A percentile compares a stretch with the other conserved stretches of the same genome.
phyloP scores from a whole-genome alignment of 2,329 filamentous ascomycete genomes.

The Colletotrichum sp. region DNA sequence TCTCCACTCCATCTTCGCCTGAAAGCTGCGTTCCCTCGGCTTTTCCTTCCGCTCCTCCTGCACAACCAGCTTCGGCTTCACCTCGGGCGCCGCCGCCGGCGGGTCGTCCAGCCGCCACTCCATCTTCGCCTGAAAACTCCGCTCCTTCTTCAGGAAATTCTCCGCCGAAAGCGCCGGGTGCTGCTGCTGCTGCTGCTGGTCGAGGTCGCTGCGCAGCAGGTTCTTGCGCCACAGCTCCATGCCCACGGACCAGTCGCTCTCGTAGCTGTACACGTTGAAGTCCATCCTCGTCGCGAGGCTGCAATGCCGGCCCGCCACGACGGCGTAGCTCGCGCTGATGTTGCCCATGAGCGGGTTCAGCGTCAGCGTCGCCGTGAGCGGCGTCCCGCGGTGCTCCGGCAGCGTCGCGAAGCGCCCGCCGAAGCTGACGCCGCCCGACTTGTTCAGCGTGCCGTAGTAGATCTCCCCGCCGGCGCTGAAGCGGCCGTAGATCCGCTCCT shows the following conservation, averaged over 20 bases:
- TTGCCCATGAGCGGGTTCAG: constrained; percentile 95
- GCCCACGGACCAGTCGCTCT: constrained; percentile 90
- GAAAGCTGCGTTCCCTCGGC: constrained; percentile 50
- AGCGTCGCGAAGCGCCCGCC: constrained; percentile 90
- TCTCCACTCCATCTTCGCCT: constrained; percentile 58
- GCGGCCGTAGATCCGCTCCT: constrained; percentile 74
- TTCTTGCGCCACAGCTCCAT: constrained; percentile 88
- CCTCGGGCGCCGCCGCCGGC: neutral
- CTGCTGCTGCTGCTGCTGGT: neutral
- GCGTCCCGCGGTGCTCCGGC: constrained; percentile 80
- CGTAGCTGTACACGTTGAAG: constrained; percentile 98
- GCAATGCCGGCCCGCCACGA: constrained; percentile 82
- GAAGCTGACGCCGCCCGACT: constrained; percentile 88
- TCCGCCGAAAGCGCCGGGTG: constrained; percentile 17
- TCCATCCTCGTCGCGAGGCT: constrained; percentile 90
- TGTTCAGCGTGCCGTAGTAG: constrained; percentile 95
- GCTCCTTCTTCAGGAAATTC: constrained; percentile 31
- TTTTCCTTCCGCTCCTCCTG: neutral
- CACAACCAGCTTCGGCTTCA: neutral
- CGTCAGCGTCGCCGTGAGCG: constrained; percentile 91
- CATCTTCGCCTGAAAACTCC: constrained; percentile 55
- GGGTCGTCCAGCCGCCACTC: constrained; percentile 52
- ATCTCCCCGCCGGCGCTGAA: constrained; percentile 92
- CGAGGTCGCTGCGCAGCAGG: constrained; percentile 1
- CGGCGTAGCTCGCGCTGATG: constrained; percentile 88